Evolutionary conservation across 2,329 filamentous ascomycete species (phyloP).

Genomic region (Pseudogymnoascus destructans): DNA sequence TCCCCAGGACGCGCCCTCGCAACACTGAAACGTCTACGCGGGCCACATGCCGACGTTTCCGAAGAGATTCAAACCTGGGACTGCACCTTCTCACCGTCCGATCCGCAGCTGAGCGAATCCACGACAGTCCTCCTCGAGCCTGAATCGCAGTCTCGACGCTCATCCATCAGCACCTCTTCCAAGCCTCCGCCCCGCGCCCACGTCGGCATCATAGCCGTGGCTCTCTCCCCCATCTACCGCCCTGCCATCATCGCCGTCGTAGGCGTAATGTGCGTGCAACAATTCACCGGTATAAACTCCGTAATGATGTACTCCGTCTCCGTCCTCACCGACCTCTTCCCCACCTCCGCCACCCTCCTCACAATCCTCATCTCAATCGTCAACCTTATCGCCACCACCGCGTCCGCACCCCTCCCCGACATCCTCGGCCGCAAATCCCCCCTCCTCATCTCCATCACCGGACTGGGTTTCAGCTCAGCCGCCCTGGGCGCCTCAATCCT

Average conservation of each 20-base stretch:
- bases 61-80: slow-evolving; percentile 57
- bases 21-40: slow-evolving; percentile 64
- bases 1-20: slow-evolving; percentile 47
- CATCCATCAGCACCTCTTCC: slow-evolving; percentile 20
- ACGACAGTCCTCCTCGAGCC: slow-evolving; percentile 18
- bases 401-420: slow-evolving; percentile 75
- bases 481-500: slow-evolving; percentile 71
- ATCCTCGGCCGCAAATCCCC: slow-evolving; percentile 78
- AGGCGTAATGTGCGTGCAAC: slow-evolving; percentile 84
- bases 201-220: slow-evolving; percentile 50
- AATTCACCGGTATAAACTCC: slow-evolving; percentile 88
- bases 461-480: slow-evolving; percentile 70
- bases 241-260: slow-evolving; percentile 71
- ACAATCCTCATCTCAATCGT: slow-evolving; percentile 79
- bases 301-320: slow-evolving; percentile 98
- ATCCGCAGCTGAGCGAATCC: slow-evolving; percentile 19
- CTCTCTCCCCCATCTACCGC: slow-evolving; percentile 53
- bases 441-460: slow-evolving; percentile 66
- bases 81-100: slow-evolving; percentile 23
- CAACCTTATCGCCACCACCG: slow-evolving; percentile 72
- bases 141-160: slow-evolving; percentile 16
- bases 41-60: slow-evolving; percentile 52
- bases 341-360: slow-evolving; percentile 66
- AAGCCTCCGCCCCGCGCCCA: slow-evolving; percentile 23
- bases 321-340: slow-evolving; percentile 67